Evolutionary conservation across 176 grass and related monocot genomes (phyloP).

Genomic region (Oryza meridionalis): DNA sequence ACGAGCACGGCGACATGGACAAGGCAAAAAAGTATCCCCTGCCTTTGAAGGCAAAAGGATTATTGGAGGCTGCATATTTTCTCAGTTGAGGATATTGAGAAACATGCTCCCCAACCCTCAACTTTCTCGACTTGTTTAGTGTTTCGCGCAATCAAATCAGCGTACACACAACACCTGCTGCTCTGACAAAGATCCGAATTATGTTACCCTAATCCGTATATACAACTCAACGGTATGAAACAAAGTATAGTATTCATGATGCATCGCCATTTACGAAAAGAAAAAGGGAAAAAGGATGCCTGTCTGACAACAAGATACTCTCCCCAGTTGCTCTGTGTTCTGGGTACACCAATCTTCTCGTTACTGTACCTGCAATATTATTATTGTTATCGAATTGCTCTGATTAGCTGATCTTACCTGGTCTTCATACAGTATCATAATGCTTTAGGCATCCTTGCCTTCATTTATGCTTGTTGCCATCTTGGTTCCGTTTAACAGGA

Average conservation of each 20-base stretch:
- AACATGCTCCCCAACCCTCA: background rate
- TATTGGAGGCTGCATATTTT: background rate
- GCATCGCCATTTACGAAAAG: background rate
- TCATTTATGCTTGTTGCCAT: slow-evolving; percentile 44
- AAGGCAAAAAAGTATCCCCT: background rate
- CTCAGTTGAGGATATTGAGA: background rate
- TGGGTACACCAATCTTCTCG: background rate
- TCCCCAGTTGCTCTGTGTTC: background rate
- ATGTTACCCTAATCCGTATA: too few relatives aligned
- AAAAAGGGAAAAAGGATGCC: background rate
- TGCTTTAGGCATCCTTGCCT: slow-evolving; percentile 15
- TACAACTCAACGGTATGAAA: background rate
- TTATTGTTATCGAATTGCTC: background rate
- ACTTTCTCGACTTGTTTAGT: background rate
- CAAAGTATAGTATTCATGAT: background rate
- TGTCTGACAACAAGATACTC: slow-evolving; percentile 25
- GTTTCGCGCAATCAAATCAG: background rate
- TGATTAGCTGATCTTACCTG: slow-evolving; percentile 1
- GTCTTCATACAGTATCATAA: background rate
- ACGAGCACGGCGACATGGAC: background rate
- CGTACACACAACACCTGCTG: background rate
- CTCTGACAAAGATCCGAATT: background rate
- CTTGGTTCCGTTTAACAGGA: background rate
- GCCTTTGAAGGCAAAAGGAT: background rate
- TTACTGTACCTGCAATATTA: background rate